Conservation (phyloP, 305 asterid species). For the Fraxinus latifolia region DNA sequence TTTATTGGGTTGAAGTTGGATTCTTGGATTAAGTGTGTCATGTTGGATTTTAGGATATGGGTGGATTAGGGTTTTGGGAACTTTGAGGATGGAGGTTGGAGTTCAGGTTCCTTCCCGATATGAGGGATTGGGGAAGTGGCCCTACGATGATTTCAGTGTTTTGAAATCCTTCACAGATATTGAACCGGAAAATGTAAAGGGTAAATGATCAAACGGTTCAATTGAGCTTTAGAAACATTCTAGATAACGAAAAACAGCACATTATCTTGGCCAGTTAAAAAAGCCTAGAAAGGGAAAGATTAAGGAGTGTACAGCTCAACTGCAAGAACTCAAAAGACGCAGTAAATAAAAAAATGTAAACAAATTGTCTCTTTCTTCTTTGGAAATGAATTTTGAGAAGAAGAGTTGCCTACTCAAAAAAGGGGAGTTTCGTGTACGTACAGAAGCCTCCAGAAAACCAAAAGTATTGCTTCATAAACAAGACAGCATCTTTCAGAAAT, state of each 20-base stretch:
- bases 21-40: constrained; percentile 34
- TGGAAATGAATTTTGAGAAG: not conserved
- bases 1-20: constrained; percentile 37
- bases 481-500: not conserved
- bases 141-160: constrained; percentile 29
- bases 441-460: not conserved
- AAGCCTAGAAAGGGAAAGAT: not conserved
- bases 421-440: not conserved
- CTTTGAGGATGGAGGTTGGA: constrained; percentile 28
- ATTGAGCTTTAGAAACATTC: not conserved
- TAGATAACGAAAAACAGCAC: not conserved
- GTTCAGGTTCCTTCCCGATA: constrained; percentile 24
- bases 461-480: not conserved
- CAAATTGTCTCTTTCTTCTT: not conserved
- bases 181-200: not conserved
- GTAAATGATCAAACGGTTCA: not conserved
- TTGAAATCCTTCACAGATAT: not conserved
- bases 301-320: not conserved
- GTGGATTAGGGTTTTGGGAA: constrained; percentile 50
- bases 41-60: constrained; percentile 73
- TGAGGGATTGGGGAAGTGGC: constrained; percentile 39
- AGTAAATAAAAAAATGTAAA: not conserved
- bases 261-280: not conserved
- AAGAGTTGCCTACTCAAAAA: not conserved
- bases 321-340: not conserved